Base-by-base conservation (phyloP, 352 stramenopile species). In the Globisporangium nodosum region DNA sequence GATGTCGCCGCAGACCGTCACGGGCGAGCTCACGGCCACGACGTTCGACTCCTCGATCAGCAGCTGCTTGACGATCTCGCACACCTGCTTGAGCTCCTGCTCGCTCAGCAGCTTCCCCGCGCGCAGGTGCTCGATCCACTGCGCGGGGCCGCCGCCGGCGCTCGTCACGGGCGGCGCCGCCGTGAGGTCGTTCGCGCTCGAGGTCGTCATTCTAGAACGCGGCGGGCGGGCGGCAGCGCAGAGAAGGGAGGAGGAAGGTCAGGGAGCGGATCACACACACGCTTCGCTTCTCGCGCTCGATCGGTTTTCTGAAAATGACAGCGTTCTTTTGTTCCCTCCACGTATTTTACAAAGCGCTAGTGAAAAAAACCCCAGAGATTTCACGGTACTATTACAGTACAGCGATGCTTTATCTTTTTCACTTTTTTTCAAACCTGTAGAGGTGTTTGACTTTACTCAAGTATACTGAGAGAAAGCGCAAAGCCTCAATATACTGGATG, bases 31-130 rank as follows among this genome's bases (percentile, higher is more conserved):
- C 68, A 97, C 87, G 53, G 85, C 78, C 64, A 96, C 87, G 50
- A 97, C 88, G 66, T 96, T 97, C 60, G 83, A 93, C 68, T 97
- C 89, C 63, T 97, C 88, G 52, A 96, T 93, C 30, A 97, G 74
- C 58, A 96, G 82, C 60, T 93, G 69, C 74, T 97, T 97, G 49
- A 96, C 86, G 63, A 93, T 92, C 69, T 94, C 80, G 68, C 87
- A 96, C 50, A 95, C 76, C 66, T 91, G 77, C 65, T 95, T 94
- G 61, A 96, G 78, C 70, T 96, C 84, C 59, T 92, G 69, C 72
- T 96, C 87, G 58, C 75, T 89, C 54, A 96, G 70, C 49, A 93
- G 58, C 58, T 92, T 91, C 61, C 87, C 85, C 37, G 71, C 70
- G 52, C 75, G 71, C 58, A 96, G 63, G 61, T 78, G 82, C 56